A percentile compares a stretch with the other conserved stretches of the same genome.
Conservation (phyloP, 345 rosid genomes). For the Citropsis articulata region DNA sequence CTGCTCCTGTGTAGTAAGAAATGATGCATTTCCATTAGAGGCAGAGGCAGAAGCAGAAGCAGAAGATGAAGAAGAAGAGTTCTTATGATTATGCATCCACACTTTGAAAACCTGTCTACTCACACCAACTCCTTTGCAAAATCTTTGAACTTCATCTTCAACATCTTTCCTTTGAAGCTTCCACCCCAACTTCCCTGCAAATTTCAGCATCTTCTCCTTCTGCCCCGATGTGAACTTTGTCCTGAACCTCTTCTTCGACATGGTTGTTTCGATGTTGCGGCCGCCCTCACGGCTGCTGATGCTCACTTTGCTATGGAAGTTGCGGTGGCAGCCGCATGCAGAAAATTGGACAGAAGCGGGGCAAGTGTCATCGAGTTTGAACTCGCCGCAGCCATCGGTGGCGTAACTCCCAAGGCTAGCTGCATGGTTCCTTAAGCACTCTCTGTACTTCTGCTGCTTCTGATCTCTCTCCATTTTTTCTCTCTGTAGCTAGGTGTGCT, state of each 20-base stretch:
- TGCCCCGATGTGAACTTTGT: constrained; percentile 61
- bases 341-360: constrained; percentile 55
- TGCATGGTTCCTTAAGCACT: too few relatives aligned
- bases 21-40: constrained; percentile 53
- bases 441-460: too few relatives aligned
- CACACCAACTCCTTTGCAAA: constrained; percentile 52
- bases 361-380: too few relatives aligned
- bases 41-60: constrained; percentile 30
- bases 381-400: too few relatives aligned
- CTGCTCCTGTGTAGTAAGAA: constrained; percentile 41
- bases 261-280: constrained; percentile 14
- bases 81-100: too few relatives aligned
- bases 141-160: constrained; percentile 56
- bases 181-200: constrained; percentile 69
- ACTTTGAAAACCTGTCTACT: constrained; percentile 51
- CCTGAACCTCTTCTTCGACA: constrained; percentile 42
- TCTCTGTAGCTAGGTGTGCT: too few relatives aligned
- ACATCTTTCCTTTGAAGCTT: constrained; percentile 48
- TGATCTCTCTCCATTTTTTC: too few relatives aligned
- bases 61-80: too few relatives aligned
- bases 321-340: constrained; percentile 97
- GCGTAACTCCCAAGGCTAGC: too few relatives aligned
- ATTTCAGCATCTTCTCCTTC: constrained; percentile 55
- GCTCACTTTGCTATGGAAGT: constrained; percentile 70
- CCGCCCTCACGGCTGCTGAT: constrained; percentile 21